Base-by-base conservation (phyloP, 306 rosid genomes). In the Parietaria judaica region DNA sequence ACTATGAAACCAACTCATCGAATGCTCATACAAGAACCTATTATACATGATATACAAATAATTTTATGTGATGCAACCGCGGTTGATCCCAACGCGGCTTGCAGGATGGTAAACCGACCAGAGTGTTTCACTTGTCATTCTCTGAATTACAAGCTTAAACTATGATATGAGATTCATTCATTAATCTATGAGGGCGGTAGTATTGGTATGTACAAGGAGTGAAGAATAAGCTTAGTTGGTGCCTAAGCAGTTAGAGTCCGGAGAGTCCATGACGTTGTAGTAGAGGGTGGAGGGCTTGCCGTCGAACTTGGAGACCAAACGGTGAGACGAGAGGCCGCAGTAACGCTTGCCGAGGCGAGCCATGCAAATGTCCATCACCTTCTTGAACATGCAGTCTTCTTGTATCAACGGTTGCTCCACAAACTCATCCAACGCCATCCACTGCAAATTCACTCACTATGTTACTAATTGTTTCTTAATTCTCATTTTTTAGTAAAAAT, bases 341-440 rank as follows among this genome's bases (percentile, higher is more conserved):
- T 92, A 92, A 34, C 60, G 81, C 58, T 80, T 69, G 65, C 87
- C 84, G 1, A 86, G 70, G 39, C 90, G 86, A 17, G 94, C 96
- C 8, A 92, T 70, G 61, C 87, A 88, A 23, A 92, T 86, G 37
- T 84, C 91, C 3, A 84, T 74, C 15, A 92, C 72, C 74, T 76
- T 84, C 81, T 72, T 86, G 87, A 92, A 92, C 96, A 92, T 83
- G 54, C 72, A 51, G 65, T 92, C 98, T 71, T 82, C 96, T 76
- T 80, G 78, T 48, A 92, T 80, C 0, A 82, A 76, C 36, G 94
- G 89, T 74, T 92, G 98, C 75, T 86, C 75, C 58, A 88, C 83
- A 82, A 86, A 92, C 72, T 92, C 96, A 57, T 63, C 81, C 8
- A 92, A 68, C 4, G 98, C 85, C 96, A 92, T 88, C 98, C 98